Percentiles rank a stretch among this genome's conserved stretches.
phyloP scores from a whole-genome alignment of 192 early-diverging fungal species.

The Jimgerdemannia flammicorona region DNA sequence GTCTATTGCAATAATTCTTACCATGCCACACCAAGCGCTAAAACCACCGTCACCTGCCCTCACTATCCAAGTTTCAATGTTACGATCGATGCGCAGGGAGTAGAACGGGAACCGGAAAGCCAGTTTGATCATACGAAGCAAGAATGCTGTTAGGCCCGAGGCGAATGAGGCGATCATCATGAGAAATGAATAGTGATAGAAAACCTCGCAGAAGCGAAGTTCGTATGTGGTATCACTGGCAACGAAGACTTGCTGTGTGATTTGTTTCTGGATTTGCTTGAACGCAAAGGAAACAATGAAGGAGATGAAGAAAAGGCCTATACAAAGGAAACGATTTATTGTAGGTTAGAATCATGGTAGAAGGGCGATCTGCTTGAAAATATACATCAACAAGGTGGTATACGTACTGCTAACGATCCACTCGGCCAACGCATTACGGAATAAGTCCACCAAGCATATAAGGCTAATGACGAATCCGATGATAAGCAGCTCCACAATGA shows the following conservation, averaged over 20 bases:
- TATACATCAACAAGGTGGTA: background rate
- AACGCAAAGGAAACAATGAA: conserved; percentile 30
- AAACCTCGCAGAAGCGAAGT: conserved; percentile 19
- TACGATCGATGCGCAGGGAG: conserved; percentile 27
- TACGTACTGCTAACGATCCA: conserved; percentile 16
- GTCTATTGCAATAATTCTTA: conserved; percentile 4
- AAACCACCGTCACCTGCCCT: conserved; percentile 34
- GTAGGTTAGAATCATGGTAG: background rate
- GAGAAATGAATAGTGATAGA: conserved; percentile 32
- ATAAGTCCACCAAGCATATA: conserved; percentile 9
- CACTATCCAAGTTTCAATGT: conserved; percentile 35
- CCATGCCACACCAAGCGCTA: conserved; percentile 30
- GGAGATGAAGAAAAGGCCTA: conserved; percentile 29
- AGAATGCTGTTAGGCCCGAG: conserved; percentile 26
- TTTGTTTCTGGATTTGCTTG: conserved; percentile 24
- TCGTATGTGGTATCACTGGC: conserved; percentile 10
- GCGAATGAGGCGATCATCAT: conserved; percentile 37
- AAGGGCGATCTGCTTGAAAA: background rate
- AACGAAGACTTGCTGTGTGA: conserved; percentile 27
- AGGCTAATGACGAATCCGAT: conserved; percentile 22
- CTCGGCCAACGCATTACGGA: conserved; percentile 15
- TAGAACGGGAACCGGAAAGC: conserved; percentile 26
- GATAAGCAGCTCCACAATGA: conserved; percentile 27
- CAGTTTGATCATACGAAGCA: conserved; percentile 27
- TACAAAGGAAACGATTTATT: background rate